Percentiles rank a stretch among this genome's conserved stretches.
Evolutionary conservation across 495 filamentous ascomycete genomes (phyloP).

Genomic region (Neurospora sp.): DNA sequence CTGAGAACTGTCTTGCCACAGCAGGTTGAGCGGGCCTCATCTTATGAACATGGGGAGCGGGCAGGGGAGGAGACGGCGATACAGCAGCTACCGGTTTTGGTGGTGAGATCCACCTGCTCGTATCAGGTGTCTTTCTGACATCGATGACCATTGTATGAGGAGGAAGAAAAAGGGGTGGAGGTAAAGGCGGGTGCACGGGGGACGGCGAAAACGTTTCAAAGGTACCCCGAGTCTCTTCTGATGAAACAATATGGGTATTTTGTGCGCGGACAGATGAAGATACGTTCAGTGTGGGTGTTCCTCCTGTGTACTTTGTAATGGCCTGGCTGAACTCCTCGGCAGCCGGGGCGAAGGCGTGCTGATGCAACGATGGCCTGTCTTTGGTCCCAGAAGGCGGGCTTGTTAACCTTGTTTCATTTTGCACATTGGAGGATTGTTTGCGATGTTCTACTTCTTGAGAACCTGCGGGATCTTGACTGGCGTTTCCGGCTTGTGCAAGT

Average conservation of each 20-base stretch:
- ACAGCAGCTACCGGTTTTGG: background rate
- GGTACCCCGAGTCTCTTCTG: background rate
- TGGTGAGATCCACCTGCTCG: background rate
- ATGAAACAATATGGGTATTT: background rate
- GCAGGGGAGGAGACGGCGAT: background rate
- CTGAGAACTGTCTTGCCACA: constrained; percentile 1
- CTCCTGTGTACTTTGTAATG: background rate
- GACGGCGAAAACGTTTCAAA: background rate
- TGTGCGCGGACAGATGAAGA: background rate
- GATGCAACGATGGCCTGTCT: background rate
- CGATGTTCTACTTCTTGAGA: background rate
- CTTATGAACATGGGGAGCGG: background rate
- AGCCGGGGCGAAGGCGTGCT: background rate
- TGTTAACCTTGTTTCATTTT: background rate
- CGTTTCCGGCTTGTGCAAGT: background rate
- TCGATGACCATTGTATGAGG: background rate
- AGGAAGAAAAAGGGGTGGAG: background rate
- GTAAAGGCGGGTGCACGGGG: background rate
- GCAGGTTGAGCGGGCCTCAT: background rate
- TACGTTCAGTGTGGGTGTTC: background rate
- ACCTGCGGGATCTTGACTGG: background rate
- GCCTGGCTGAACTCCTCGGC: background rate
- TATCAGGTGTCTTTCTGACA: background rate
- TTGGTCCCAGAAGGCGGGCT: background rate
- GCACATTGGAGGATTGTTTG: background rate